These are phyloP conservation scores for Sclerotinia nivalis DNA, from an alignment of 2,329 filamentous ascomycete species.

Conservation along the genomic window DNA sequence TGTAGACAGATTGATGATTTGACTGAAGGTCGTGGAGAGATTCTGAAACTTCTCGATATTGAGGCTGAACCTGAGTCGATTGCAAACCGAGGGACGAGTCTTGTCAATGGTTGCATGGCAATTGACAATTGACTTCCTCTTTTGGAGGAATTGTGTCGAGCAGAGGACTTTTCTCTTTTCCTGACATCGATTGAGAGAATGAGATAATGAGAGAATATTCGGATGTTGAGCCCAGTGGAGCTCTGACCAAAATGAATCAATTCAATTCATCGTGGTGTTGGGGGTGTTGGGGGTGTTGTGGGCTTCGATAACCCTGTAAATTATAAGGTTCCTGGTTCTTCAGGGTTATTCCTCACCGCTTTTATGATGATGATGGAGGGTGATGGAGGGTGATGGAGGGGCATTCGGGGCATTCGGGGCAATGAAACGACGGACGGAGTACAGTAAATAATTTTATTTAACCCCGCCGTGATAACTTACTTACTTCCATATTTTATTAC, in stretches of 20 bases:
- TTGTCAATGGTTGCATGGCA: slow-evolving; percentile 40
- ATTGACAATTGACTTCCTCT: slow-evolving; percentile 15
- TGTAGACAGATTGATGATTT: slow-evolving; percentile 45
- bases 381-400: background rate
- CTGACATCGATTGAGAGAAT: background rate
- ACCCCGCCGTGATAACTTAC: slow-evolving; percentile 1
- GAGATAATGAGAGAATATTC: slow-evolving; percentile 4
- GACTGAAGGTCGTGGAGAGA: slow-evolving; percentile 31
- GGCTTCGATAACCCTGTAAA: background rate
- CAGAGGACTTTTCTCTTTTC: background rate
- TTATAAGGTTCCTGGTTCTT: background rate
- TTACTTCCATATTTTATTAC: background rate
- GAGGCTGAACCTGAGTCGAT: slow-evolving; percentile 35
- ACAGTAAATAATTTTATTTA: background rate
- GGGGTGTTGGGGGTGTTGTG: background rate
- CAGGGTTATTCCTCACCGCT: background rate
- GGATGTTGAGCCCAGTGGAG: slow-evolving; percentile 5
- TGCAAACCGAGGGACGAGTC: slow-evolving; percentile 38
- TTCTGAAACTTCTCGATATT: slow-evolving; percentile 29
- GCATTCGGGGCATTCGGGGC: background rate
- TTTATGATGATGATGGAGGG: background rate
- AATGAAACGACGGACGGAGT: background rate
- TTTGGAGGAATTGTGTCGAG: slow-evolving; percentile 13
- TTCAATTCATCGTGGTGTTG: background rate
- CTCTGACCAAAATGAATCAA: slow-evolving; percentile 16